Evolutionary conservation across 139 green algal species (phyloP).

Genomic region (Raphidocelis subcapitata): DNA sequence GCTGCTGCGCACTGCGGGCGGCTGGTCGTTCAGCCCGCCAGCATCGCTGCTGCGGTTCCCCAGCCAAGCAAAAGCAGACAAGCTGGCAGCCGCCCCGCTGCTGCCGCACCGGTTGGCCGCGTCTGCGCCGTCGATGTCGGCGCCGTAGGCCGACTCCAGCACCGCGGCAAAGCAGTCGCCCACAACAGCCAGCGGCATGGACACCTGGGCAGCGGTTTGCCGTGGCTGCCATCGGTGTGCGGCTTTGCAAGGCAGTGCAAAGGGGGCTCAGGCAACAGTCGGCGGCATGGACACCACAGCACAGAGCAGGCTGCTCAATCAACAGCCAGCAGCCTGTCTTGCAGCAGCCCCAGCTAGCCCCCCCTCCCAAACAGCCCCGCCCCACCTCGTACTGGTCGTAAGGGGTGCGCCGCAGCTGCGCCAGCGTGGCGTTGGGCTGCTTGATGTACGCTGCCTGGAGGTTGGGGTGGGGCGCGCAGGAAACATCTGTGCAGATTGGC

Average conservation of each 20-base stretch:
- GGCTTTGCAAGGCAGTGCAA: too few relatives aligned
- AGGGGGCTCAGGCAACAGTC: neutral
- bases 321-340: neutral
- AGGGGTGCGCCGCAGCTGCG: neutral
- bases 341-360: too few relatives aligned
- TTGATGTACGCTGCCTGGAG: slow-evolving; percentile 17
- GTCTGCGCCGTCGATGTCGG: slow-evolving; percentile 28
- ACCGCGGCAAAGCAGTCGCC: slow-evolving; percentile 47
- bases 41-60: neutral
- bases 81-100: neutral
- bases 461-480: too few relatives aligned
- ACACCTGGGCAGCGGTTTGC: too few relatives aligned
- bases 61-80: slow-evolving; percentile 2
- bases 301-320: neutral
- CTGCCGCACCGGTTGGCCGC: slow-evolving; percentile 15
- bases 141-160: slow-evolving; percentile 45
- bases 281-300: neutral
- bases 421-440: slow-evolving; percentile 7
- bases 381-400: slow-evolving; percentile 33
- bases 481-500: too few relatives aligned
- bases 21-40: neutral
- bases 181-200: slow-evolving; percentile 42
- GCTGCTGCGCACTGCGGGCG: neutral
- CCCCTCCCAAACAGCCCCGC: too few relatives aligned
- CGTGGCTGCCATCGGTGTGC: too few relatives aligned